A percentile compares a stretch with the other conserved stretches of the same genome.
These are phyloP conservation scores for Ramichloridium luteum DNA, from an alignment of 2,329 filamentous ascomycete species.

Conservation along the genomic window DNA sequence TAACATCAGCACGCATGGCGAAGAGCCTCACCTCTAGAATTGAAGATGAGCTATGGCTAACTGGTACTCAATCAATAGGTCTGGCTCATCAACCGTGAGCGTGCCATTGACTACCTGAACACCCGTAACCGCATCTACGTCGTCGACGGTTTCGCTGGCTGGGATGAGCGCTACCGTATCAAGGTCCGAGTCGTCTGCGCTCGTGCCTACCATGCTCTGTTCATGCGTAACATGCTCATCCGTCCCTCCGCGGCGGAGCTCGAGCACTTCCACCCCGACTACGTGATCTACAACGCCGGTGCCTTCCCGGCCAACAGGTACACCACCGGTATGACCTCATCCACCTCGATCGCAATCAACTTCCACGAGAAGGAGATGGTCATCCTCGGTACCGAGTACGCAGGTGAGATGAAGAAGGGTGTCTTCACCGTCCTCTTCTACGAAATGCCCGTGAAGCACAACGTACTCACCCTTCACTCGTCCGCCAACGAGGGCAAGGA, in stretches of 20 bases:
- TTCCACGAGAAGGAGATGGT: conserved; percentile 99
- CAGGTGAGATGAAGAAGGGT: conserved; percentile 38
- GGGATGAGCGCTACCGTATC: conserved; percentile 97
- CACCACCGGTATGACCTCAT: conserved; percentile 96
- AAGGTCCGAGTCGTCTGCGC: conserved; percentile 96
- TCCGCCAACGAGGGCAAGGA: conserved; percentile 93
- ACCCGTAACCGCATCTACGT: conserved; percentile 98
- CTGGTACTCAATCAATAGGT: conserved; percentile 47
- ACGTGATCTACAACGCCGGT: conserved; percentile 99
- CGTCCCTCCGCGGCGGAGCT: conserved; percentile 82
- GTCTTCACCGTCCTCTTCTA: conserved; percentile 99
- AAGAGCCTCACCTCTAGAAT: too few species aligned
- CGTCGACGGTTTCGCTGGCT: conserved; percentile 91
- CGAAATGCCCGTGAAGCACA: conserved; percentile 99
- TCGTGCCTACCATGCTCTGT: conserved; percentile 96
- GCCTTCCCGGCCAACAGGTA: conserved; percentile 97
- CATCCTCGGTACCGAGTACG: conserved; percentile 97
- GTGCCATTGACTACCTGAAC: conserved; percentile 98
- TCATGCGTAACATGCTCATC: conserved; percentile 99
- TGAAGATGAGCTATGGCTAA: too few species aligned
- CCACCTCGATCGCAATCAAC: conserved; percentile 96
- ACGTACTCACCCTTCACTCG: conserved; percentile 94
- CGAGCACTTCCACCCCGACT: conserved; percentile 95
- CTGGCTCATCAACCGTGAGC: conserved; percentile 98
- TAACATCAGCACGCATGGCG: too few species aligned